Evolutionary conservation across 495 filamentous ascomycete species (phyloP), one percentile per base, ranked within the genome.

Genomic region (Usnea hakonensis): DNA sequence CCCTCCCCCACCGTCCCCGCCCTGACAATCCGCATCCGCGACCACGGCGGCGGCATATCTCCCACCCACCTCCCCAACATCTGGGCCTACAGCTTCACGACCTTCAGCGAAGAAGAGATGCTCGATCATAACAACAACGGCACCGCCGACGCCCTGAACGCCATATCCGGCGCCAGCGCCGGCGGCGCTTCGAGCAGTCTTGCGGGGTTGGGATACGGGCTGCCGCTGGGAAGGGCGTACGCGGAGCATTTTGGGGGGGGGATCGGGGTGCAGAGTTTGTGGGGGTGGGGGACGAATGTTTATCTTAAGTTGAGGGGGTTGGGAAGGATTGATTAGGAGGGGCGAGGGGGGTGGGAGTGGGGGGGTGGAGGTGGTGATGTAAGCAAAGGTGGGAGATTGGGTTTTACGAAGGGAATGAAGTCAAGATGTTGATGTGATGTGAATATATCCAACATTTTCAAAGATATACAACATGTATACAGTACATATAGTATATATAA

Each of bases 231-330:
- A 57, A 82, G 94, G 66, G 93, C 94, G 0, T 98, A 98, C 75
- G 94, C 94, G 1, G 92, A 98, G 76, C 97, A 97, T 70, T 98
- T 98, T 79, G 94, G 94, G 3, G 94, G 94, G 1, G 90, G 93
- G n/a, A 91, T 98, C 65, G 84, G 83, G 10, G 86, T 98, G 61
- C 94, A 97, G 80, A 96, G 90, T 69, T 71, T 97, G 38, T 96
- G 88, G 79, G 94, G 94, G 17, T 98, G 94, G 94, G 94, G 94
- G 4, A 86, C 87, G 58, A 83, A 92, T 78, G 89, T 92, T 17
- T 92, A 91, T 72, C 64, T 92, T 61, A 87, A 82, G 46, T 70
- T 98, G 67, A 89, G 90, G 71, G 94, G 94, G 14, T 87, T 98
- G 41, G 91, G 90, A 5, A 87, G 79, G 71, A 82, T 88, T 2